A percentile compares a stretch with the other conserved stretches of the same genome.
These are phyloP conservation scores for Candida dubliniensis DNA, from an alignment of 1,139 yeast genomes.

Conservation along the genomic window DNA sequence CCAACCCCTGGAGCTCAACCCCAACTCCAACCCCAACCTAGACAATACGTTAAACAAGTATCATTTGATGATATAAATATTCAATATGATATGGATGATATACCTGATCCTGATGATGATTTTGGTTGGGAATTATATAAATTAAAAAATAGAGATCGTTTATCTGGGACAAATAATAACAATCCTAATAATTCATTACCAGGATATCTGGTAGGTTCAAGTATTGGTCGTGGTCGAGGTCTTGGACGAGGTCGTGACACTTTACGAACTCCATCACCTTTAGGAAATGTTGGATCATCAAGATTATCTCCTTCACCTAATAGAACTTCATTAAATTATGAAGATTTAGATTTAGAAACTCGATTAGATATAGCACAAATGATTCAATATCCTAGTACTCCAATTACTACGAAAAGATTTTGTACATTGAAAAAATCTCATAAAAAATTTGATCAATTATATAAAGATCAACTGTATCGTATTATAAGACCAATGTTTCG, in stretches of 20 bases:
- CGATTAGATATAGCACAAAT: slow-evolving; percentile 21
- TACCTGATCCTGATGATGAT: slow-evolving; percentile 17
- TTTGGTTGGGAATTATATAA: slow-evolving; percentile 16
- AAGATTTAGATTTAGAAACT: slow-evolving; percentile 3
- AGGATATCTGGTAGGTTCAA: neutral
- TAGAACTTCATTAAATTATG: slow-evolving; percentile 1
- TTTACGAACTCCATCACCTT: neutral
- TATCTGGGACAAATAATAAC: neutral
- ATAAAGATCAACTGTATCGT: slow-evolving; percentile 25
- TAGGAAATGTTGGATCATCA: neutral
- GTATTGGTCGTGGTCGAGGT: no score
- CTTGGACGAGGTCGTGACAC: neutral
- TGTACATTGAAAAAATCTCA: slow-evolving; percentile 52
- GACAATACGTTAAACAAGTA: slow-evolving; percentile 18
- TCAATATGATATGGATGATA: slow-evolving; percentile 17
- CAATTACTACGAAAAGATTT: slow-evolving; percentile 52
- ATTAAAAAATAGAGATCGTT: slow-evolving; percentile 3
- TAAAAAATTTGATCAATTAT: slow-evolving; percentile 39
- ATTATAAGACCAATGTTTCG: slow-evolving; percentile 45
- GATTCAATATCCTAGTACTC: slow-evolving; percentile 49
- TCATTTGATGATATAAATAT: slow-evolving; percentile 25
- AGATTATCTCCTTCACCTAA: slow-evolving; percentile 3
- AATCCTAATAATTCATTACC: neutral
- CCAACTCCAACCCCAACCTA: no score
- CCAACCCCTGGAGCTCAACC: neutral